These are phyloP conservation scores for Fusarium verrucosum DNA, from an alignment of 2,329 filamentous ascomycete species.

Conservation along the genomic window DNA sequence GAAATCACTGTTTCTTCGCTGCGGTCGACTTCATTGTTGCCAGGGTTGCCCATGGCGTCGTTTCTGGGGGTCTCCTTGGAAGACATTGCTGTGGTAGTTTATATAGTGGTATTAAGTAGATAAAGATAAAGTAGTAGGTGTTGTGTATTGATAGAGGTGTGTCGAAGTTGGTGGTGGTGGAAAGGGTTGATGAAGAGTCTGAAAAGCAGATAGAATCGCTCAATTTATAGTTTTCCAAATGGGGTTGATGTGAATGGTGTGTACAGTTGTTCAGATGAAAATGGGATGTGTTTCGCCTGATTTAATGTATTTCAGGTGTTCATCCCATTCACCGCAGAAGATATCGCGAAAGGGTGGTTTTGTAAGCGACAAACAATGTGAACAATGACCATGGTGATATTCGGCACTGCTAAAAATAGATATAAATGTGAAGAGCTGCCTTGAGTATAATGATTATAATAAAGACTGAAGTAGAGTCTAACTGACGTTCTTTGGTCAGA, in stretches of 20 bases:
- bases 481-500: neutral
- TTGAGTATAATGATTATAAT: too few relatives aligned
- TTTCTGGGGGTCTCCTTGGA: neutral
- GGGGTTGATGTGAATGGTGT: neutral
- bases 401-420: too few relatives aligned
- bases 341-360: neutral
- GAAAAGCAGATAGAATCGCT: accelerated
- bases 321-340: neutral
- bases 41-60: neutral
- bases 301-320: neutral
- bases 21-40: neutral
- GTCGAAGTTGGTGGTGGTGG: neutral
- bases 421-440: neutral
- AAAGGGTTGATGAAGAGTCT: neutral
- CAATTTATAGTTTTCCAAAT: neutral
- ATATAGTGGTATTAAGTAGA: too few relatives aligned
- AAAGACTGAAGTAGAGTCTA: neutral
- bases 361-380: too few relatives aligned
- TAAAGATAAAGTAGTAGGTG: too few relatives aligned
- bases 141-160: neutral
- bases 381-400: too few relatives aligned
- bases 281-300: neutral
- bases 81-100: neutral
- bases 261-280: neutral
- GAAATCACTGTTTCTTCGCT: accelerated